Evolutionary conservation across 352 stramenopile genomes (phyloP).

Genomic region (Phytophthora lateralis): DNA sequence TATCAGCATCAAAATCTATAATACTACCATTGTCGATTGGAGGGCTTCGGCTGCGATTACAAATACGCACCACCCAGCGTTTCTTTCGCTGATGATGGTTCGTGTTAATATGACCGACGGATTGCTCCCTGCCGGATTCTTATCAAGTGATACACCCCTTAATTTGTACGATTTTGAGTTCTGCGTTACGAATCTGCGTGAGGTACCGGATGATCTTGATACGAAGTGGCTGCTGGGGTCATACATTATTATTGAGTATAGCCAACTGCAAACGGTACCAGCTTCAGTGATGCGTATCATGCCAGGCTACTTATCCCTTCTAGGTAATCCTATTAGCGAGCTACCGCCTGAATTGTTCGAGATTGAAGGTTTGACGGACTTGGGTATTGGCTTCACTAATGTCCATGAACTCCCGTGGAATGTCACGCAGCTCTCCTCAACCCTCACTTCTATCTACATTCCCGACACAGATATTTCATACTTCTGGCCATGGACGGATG

Average conservation of each 20-base stretch:
- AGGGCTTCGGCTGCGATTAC: conserved; percentile 28
- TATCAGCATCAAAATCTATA: conserved; percentile 45
- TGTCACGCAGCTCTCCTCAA: conserved; percentile 6
- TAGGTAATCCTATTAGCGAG: conserved; percentile 14
- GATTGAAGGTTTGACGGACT: conserved; percentile 18
- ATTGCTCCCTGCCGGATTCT: conserved; percentile 34
- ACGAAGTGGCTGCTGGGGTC: conserved; percentile 28
- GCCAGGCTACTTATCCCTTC: conserved; percentile 7
- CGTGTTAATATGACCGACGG: conserved; percentile 41
- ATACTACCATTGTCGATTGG: conserved; percentile 38
- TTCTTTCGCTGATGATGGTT: conserved; percentile 39
- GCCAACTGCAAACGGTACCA: conserved; percentile 21
- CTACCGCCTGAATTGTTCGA: conserved; percentile 21
- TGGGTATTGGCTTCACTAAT: conserved; percentile 6
- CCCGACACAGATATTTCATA: not conserved
- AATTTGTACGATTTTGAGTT: conserved; percentile 44
- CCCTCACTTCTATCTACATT: conserved; percentile 6
- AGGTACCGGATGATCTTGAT: conserved; percentile 37
- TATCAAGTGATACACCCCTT: conserved; percentile 31
- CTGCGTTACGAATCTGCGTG: conserved; percentile 35
- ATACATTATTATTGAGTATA: conserved; percentile 29
- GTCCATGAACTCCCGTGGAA: conserved; percentile 14
- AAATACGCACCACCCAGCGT: conserved; percentile 24
- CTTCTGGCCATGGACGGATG: conserved; percentile 21
- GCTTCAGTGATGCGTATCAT: conserved; percentile 3